A percentile compares a stretch with the other conserved stretches of the same genome.
These are phyloP conservation scores for Hypoxylon cercidicola DNA, from an alignment of 495 filamentous ascomycete genomes.

Conservation along the genomic window DNA sequence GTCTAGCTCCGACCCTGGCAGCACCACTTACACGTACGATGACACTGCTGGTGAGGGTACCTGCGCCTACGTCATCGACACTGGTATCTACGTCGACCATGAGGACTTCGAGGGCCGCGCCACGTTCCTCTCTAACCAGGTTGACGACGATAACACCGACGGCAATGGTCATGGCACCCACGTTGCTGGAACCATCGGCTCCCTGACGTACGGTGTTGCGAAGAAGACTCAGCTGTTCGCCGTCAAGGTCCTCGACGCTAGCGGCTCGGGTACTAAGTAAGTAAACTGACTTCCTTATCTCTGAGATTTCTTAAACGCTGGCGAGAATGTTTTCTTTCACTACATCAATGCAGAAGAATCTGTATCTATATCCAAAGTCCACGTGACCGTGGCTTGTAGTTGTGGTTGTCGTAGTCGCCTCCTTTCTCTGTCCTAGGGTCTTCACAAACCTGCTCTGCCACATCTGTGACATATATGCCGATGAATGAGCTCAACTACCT, in stretches of 20 bases:
- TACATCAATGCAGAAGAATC: background rate
- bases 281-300: background rate
- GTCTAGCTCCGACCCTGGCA: slow-evolving; percentile 53
- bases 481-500: background rate
- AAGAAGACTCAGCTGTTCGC: slow-evolving; percentile 71
- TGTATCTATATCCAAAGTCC: background rate
- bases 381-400: background rate
- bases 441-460: too few species aligned
- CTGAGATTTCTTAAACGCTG: background rate
- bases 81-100: slow-evolving; percentile 66
- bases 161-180: slow-evolving; percentile 68
- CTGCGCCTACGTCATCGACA: slow-evolving; percentile 69
- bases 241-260: slow-evolving; percentile 71
- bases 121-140: slow-evolving; percentile 51
- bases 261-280: slow-evolving; percentile 53
- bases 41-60: slow-evolving; percentile 64
- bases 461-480: too few species aligned
- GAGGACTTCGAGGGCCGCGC: slow-evolving; percentile 68
- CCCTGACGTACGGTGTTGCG: slow-evolving; percentile 69
- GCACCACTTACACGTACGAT: slow-evolving; percentile 66
- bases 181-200: slow-evolving; percentile 71
- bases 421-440: too few species aligned
- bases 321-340: background rate
- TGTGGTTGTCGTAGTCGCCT: too few species aligned
- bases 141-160: slow-evolving; percentile 48